Evolutionary conservation across 73 alveolate genomes (phyloP).

Genomic region (Paramecium sonneborni): DNA sequence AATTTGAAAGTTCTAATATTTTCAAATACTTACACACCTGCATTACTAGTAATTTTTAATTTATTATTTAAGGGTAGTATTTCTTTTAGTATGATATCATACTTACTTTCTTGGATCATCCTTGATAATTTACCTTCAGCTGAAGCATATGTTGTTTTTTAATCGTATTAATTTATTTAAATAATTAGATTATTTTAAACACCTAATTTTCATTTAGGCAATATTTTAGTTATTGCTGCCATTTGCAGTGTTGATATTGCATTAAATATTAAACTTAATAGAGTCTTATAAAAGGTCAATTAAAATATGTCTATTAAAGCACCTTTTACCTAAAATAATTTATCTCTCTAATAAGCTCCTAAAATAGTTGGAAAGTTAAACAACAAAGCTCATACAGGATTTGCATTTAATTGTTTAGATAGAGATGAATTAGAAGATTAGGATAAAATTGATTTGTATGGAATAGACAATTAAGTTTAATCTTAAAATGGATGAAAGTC

Average conservation of each 20-base stretch:
- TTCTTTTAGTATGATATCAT: slow-evolving; percentile 45
- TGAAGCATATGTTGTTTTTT: slow-evolving; percentile 47
- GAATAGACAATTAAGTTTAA: background rate
- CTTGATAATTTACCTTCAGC: slow-evolving; percentile 47
- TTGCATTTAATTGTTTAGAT: slow-evolving; percentile 16
- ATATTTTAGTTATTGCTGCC: background rate
- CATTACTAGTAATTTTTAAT: background rate
- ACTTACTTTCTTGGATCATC: slow-evolving; percentile 56
- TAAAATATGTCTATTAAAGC: background rate
- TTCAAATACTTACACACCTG: slow-evolving; percentile 74
- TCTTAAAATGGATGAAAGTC: background rate
- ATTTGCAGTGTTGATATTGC: slow-evolving; percentile 44
- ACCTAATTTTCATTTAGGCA: slow-evolving; percentile 56
- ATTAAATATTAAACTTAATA: background rate
- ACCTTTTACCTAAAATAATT: background rate
- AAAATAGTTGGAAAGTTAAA: background rate
- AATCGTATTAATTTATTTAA: slow-evolving; percentile 1
- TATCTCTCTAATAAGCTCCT: no score
- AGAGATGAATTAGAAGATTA: background rate
- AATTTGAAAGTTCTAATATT: slow-evolving; percentile 85
- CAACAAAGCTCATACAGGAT: background rate
- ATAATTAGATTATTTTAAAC: slow-evolving; percentile 47
- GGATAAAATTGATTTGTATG: background rate
- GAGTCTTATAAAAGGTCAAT: background rate
- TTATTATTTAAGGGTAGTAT: background rate